Conservation (phyloP, 2,329 filamentous ascomycete genomes). For the Mollisia scopiformis region DNA sequence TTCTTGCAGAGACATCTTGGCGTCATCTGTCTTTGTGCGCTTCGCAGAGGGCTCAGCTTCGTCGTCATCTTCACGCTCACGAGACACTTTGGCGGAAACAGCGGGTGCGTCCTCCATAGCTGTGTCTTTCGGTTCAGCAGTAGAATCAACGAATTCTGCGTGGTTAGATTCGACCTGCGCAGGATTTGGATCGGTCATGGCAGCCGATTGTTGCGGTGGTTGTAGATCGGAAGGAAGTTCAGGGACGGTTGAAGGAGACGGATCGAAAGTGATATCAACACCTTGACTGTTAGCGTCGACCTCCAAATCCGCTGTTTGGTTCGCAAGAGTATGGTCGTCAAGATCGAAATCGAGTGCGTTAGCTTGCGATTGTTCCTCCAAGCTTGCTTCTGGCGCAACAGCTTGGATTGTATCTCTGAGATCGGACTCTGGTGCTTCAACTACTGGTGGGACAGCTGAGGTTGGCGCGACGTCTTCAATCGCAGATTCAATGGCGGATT, state of each 20-base stretch:
- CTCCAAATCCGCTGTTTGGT: neutral
- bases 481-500: constrained; percentile 28
- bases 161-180: neutral
- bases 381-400: constrained; percentile 7
- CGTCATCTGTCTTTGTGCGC: constrained; percentile 72
- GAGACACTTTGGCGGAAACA: constrained; percentile 59
- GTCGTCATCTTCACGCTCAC: constrained; percentile 77
- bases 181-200: neutral
- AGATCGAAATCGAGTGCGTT: constrained; percentile 11
- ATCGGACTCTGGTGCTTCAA: constrained; percentile 37
- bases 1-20: constrained; percentile 6
- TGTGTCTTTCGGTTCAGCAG: constrained; percentile 6
- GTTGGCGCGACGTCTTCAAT: constrained; percentile 27
- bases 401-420: constrained; percentile 28
- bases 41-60: constrained; percentile 73
- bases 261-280: constrained; percentile 1
- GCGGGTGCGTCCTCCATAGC: constrained; percentile 39
- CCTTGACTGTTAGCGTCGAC: neutral
- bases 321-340: constrained; percentile 10
- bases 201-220: neutral
- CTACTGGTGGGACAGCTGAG: constrained; percentile 33
- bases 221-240: constrained; percentile 1
- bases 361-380: constrained; percentile 1
- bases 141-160: neutral
- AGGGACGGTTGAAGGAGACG: neutral